Evolutionary conservation across 2,329 filamentous ascomycete species (phyloP).

Genomic region (Plenodomus biglobosus): DNA sequence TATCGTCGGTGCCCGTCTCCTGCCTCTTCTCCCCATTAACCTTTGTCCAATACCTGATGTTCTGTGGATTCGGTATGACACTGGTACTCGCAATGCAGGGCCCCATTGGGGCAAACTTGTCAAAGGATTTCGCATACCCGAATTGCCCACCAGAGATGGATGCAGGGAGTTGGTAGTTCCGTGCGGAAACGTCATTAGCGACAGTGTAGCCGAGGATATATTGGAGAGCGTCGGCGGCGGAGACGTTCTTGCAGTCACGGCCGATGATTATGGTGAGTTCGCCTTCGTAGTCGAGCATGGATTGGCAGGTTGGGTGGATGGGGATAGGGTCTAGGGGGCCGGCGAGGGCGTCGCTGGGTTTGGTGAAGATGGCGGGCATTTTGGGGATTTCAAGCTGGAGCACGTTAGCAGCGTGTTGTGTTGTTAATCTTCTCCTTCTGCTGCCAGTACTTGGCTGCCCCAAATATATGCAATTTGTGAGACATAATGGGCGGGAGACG

Average conservation of each 20-base stretch:
- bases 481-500: background rate
- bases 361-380: slow-evolving; percentile 41
- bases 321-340: slow-evolving; percentile 35
- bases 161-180: slow-evolving; percentile 53
- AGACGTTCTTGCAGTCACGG: slow-evolving; percentile 40
- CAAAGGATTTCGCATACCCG: slow-evolving; percentile 50
- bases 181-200: slow-evolving; percentile 64
- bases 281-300: slow-evolving; percentile 42
- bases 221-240: slow-evolving; percentile 58
- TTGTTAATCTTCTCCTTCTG: background rate
- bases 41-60: slow-evolving; percentile 41
- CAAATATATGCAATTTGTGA: too few relatives aligned
- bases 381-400: slow-evolving; percentile 35
- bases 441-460: slow-evolving; percentile 3
- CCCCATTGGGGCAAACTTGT: slow-evolving; percentile 50
- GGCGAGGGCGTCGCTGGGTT: slow-evolving; percentile 39
- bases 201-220: slow-evolving; percentile 66
- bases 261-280: slow-evolving; percentile 42
- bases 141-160: slow-evolving; percentile 41
- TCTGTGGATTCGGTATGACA: slow-evolving; percentile 39
- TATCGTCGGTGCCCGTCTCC: slow-evolving; percentile 48
- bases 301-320: slow-evolving; percentile 37
- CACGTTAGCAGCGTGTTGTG: too few relatives aligned
- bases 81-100: slow-evolving; percentile 43
- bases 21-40: slow-evolving; percentile 52